Evolutionary conservation across 2,329 filamentous ascomycete genomes (phyloP), one percentile per base, ranked within the genome.

Genomic region (Phaeosphaeriaceae sp.): DNA sequence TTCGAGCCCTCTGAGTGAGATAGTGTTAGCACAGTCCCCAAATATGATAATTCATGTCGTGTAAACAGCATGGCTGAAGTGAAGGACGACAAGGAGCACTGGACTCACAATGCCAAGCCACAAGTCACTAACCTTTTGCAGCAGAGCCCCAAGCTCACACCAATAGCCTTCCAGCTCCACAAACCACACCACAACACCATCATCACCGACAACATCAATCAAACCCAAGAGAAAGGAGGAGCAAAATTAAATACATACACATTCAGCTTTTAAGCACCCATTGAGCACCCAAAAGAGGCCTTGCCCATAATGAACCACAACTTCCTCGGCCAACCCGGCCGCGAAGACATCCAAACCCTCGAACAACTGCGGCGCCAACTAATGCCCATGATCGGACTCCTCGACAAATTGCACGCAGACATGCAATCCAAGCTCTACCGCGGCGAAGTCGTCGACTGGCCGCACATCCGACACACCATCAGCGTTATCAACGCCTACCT

Each of bases 341-440:
- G 60, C n/a, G 68, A 72, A 40, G 69, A 72, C 47, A 57, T 66
- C 11, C 54, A 64, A 50, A 44, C 63, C 42, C 50, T 72, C 10
- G 69, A 72, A 33, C 56, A 60, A 40, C 52, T 72, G 54, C 69
- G 69, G 7, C 66, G 65, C 48, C 62, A 66, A 49, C 33, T 72
- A 20, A 54, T 70, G 55, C 68, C 69, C 25, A 68, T 72, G 63
- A 65, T 72, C 44, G 61, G 63, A 45, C 57, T 58, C 19, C 63
- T 72, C 58, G 66, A 69, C 33, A 65, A 65, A 22, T 40, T 72
- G 9, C 65, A 66, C 33, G 45, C 44, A 3, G 68, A 72, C 22
- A 66, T 72, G 65, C 58, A 67, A 6, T 54, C 60, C 4, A 62
- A 62, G 44, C 58, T 65, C 36, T 54, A 53, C 31, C 62, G 57